Conservation (phyloP, 139 green algal genomes). For the Chlamydomonas sphaeroides region DNA sequence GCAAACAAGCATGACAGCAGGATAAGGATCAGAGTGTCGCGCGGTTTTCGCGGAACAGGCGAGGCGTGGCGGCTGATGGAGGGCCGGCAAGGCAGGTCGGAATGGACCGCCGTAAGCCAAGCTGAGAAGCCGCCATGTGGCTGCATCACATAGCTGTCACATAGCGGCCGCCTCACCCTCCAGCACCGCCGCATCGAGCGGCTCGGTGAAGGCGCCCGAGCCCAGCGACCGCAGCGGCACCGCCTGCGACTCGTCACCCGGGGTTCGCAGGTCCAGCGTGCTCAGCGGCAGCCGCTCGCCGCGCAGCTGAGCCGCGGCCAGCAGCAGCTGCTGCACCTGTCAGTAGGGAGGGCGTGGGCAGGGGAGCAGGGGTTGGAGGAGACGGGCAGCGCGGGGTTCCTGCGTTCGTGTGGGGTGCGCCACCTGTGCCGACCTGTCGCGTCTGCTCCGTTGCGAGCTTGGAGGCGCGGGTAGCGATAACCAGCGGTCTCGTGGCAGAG, state of each 20-base stretch:
- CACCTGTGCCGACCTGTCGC: not conserved
- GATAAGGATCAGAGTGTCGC: too few species aligned
- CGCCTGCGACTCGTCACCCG: not conserved
- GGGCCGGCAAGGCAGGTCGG: too few species aligned
- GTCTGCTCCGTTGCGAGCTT: constrained; percentile 29
- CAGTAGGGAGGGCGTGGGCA: not conserved
- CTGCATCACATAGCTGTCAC: too few species aligned
- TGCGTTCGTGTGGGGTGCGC: not conserved
- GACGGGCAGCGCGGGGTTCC: not conserved
- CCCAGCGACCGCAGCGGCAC: constrained; percentile 18
- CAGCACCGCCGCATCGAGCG: constrained; percentile 2
- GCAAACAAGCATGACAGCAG: too few species aligned
- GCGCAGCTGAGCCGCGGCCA: constrained; percentile 20
- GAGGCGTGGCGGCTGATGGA: too few species aligned
- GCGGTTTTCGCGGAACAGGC: too few species aligned
- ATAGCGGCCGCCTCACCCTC: too few species aligned
- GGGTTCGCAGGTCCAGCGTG: not conserved
- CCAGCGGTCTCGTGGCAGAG: not conserved
- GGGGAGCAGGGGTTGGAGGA: too few species aligned
- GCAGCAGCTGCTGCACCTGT: constrained; percentile 33
- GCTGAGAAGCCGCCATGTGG: too few species aligned
- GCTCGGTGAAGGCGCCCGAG: constrained; percentile 33
- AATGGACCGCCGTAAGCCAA: too few species aligned
- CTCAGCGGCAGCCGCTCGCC: not conserved
- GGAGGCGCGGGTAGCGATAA: constrained; percentile 5